Conservation (phyloP, 257 asterid genomes). For the Oldenlandia corymbosa region DNA sequence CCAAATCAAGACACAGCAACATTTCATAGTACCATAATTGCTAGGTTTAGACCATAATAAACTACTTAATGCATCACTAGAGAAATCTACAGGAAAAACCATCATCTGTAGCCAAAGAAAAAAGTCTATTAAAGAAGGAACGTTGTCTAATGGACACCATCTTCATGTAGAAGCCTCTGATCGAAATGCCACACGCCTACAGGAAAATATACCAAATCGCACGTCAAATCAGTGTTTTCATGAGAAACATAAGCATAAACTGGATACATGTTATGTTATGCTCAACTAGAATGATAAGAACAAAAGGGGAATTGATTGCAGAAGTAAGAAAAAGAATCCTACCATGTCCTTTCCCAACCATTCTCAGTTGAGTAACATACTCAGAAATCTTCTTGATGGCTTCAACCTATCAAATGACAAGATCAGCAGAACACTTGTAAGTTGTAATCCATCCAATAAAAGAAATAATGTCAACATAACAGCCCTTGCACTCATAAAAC, state of each 20-base stretch:
- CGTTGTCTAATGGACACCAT: neutral
- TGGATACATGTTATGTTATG: neutral
- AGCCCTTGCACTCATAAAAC: neutral
- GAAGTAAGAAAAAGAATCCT: constrained; percentile 12
- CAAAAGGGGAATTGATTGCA: neutral
- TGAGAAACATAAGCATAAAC: neutral
- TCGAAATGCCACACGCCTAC: constrained; percentile 46
- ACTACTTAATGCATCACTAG: neutral
- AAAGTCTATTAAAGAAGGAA: neutral
- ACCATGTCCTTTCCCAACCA: constrained; percentile 94
- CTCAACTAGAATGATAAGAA: neutral
- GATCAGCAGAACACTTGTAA: neutral
- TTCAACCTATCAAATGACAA: constrained; percentile 42
- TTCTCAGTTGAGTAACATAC: constrained; percentile 71
- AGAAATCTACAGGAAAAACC: neutral
- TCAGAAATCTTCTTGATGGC: constrained; percentile 66
- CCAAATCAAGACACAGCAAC: neutral
- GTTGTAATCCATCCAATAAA: neutral
- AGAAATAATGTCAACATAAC: neutral
- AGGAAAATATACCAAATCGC: neutral
- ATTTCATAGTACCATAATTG: neutral
- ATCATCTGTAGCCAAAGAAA: neutral
- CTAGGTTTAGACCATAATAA: neutral
- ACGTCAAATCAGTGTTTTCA: too few species aligned
- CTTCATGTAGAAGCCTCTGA: constrained; percentile 30